A percentile compares a stretch with the other conserved stretches of the same genome.
Evolutionary conservation across 305 asterid genomes (phyloP).

Genomic region (Salvia sclarea): DNA sequence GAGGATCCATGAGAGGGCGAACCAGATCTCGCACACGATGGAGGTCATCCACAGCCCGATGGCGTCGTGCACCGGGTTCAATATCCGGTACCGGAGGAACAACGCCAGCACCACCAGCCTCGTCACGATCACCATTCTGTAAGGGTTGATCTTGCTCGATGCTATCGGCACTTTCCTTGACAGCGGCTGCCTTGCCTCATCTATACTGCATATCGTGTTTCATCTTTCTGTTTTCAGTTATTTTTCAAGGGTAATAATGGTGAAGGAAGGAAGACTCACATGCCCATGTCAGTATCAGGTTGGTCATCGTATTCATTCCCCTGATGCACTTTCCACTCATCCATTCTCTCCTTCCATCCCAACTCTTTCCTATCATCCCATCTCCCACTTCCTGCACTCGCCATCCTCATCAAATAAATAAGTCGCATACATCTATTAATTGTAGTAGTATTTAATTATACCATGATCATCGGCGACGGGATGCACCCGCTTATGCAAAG

Average conservation of each 20-base stretch:
- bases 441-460: constrained; percentile 9
- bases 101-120: constrained; percentile 74
- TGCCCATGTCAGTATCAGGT: constrained; percentile 75
- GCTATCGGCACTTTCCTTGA: constrained; percentile 98
- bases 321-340: constrained; percentile 82
- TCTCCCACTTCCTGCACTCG: constrained; percentile 65
- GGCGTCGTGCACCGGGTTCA: constrained; percentile 95
- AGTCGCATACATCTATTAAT: not conserved
- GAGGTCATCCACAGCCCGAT: constrained; percentile 98
- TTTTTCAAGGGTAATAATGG: too few relatives aligned
- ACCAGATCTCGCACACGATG: constrained; percentile 94
- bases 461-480: constrained; percentile 73
- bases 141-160: constrained; percentile 92
- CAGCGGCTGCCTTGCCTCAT: constrained; percentile 93
- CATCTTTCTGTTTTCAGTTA: too few relatives aligned
- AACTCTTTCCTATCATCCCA: constrained; percentile 84
- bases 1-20: constrained; percentile 95
- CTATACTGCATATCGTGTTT: constrained; percentile 54
- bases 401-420: not conserved
- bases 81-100: constrained; percentile 86
- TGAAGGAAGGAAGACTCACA: constrained; percentile 54
- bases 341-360: constrained; percentile 97
- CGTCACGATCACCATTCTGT: constrained; percentile 89
- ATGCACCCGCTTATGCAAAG: constrained; percentile 87
- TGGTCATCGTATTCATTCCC: constrained; percentile 67